Base-by-base conservation (phyloP, 306 rosid species). In the Lathyrus tuberosus region DNA sequence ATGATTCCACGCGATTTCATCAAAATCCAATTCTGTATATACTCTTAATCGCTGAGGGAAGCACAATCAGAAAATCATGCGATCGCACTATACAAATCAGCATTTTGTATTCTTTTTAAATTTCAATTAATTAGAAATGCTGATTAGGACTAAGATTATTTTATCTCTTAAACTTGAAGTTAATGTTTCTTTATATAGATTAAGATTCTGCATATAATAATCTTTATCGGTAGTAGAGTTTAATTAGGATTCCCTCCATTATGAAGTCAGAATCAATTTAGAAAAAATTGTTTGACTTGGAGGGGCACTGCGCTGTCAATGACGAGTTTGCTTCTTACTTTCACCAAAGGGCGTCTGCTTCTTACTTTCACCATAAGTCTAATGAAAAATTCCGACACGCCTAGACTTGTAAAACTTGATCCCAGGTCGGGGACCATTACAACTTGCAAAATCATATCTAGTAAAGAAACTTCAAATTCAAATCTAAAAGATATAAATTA, bases 301-400 rank as follows among this genome's bases (percentile, higher is more conserved):
- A n/a, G n/a, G n/a, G n/a, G n/a, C n/a, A n/a, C n/a, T n/a, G n/a
- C n/a, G n/a, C n/a, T n/a, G n/a, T n/a, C n/a, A n/a, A n/a, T n/a
- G n/a, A n/a, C n/a, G n/a, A n/a, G n/a, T n/a, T n/a, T n/a, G n/a
- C n/a, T n/a, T n/a, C n/a, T n/a, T 58, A 58, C 64, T 58, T 30
- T 58, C 22, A n/a, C n/a, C n/a, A n/a, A n/a, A 30, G 64, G 42
- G 2, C n/a, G 6, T 28, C 63, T 30, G 40, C 41, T 57, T 57
- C 41, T 57, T 57, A 57, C 63, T 57, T 28, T 57, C 41, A 57
- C 41, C 64, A 58, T 58, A 30, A 40, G 42, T n/a, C 42, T 3
- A 58, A 58, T 30, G 20, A n/a, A 30, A 58, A 58, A 8, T 58
- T 30, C 40, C 30, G 4, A 5, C 63, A 12, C 5, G 20, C n/a